Evolutionary conservation across 2,329 filamentous ascomycete species (phyloP).

Genomic region (Chrysosphaeria jannelii): DNA sequence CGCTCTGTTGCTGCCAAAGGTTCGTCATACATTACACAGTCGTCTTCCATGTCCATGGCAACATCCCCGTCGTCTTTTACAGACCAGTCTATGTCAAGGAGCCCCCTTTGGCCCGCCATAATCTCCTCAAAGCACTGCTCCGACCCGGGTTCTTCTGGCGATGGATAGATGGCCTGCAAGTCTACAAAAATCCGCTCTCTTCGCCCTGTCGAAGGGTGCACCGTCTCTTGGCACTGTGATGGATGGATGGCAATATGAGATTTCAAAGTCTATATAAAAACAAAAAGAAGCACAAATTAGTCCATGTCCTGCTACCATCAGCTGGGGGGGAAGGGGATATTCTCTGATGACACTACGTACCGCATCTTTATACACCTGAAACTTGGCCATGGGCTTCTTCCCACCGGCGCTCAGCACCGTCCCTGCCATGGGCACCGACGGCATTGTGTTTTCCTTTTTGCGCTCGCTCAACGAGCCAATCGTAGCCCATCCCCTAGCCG

Average conservation of each 20-base stretch:
- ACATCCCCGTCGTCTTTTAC: slow-evolving; percentile 5
- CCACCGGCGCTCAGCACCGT: slow-evolving; percentile 72
- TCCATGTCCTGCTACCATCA: slow-evolving; percentile 9
- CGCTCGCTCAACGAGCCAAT: slow-evolving; percentile 66
- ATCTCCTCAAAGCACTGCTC: slow-evolving; percentile 86
- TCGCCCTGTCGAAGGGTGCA: slow-evolving; percentile 59
- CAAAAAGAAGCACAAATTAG: slow-evolving; percentile 7
- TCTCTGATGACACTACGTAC: slow-evolving; percentile 25
- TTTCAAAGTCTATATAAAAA: slow-evolving; percentile 21
- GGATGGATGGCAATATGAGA: slow-evolving; percentile 36
- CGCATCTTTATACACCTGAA: slow-evolving; percentile 84
- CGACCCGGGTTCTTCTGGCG: slow-evolving; percentile 33
- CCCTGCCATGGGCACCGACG: slow-evolving; percentile 70
- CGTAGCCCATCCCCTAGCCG: slow-evolving; percentile 59
- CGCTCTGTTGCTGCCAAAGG: slow-evolving; percentile 5
- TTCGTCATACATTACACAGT: slow-evolving; percentile 1
- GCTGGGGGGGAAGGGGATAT: slow-evolving; percentile 15
- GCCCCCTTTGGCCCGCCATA: slow-evolving; percentile 46
- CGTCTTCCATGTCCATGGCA: not conserved
- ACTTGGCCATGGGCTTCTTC: slow-evolving; percentile 53
- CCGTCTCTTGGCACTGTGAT: slow-evolving; percentile 43
- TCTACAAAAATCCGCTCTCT: slow-evolving; percentile 70
- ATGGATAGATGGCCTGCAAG: slow-evolving; percentile 60
- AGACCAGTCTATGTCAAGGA: slow-evolving; percentile 27
- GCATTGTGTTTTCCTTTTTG: slow-evolving; percentile 77